Evolutionary conservation across 176 grass and related monocot species (phyloP).

Genomic region (Carex parvula): DNA sequence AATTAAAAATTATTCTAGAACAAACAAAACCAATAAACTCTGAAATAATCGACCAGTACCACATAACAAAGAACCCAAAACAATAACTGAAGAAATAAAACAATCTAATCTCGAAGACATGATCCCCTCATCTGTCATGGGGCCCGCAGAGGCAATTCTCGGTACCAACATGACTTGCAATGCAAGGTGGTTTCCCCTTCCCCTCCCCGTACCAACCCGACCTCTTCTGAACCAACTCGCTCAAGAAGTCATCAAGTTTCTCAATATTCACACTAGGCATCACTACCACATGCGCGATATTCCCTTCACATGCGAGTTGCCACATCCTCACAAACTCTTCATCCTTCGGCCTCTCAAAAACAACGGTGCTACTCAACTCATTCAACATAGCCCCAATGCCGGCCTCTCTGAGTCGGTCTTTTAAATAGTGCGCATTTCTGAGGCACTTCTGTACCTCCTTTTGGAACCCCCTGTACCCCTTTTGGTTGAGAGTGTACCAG

Average conservation of each 20-base stretch:
- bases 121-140: slow-evolving; percentile 33
- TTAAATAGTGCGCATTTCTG: slow-evolving; percentile 54
- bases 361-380: slow-evolving; percentile 70
- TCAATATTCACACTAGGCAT: slow-evolving; percentile 80
- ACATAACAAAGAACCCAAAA: neutral
- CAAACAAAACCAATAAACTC: slow-evolving; percentile 14
- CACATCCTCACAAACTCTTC: slow-evolving; percentile 72
- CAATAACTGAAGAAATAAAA: neutral
- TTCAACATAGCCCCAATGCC: slow-evolving; percentile 68
- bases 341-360: slow-evolving; percentile 75
- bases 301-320: slow-evolving; percentile 74
- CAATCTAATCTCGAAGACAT: neutral
- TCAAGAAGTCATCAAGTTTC: slow-evolving; percentile 67
- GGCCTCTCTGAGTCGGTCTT: slow-evolving; percentile 39
- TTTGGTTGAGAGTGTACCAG: slow-evolving; percentile 54
- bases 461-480: slow-evolving; percentile 49
- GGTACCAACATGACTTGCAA: slow-evolving; percentile 43
- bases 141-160: slow-evolving; percentile 50
- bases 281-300: slow-evolving; percentile 78
- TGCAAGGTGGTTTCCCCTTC: slow-evolving; percentile 37
- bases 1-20: neutral
- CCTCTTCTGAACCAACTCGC: slow-evolving; percentile 47
- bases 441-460: slow-evolving; percentile 71
- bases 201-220: slow-evolving; percentile 50
- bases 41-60: neutral